A percentile compares a stretch with the other conserved stretches of the same genome.
phyloP scores from a whole-genome alignment of 345 rosid genomes.

The Pugionium cornutum region DNA sequence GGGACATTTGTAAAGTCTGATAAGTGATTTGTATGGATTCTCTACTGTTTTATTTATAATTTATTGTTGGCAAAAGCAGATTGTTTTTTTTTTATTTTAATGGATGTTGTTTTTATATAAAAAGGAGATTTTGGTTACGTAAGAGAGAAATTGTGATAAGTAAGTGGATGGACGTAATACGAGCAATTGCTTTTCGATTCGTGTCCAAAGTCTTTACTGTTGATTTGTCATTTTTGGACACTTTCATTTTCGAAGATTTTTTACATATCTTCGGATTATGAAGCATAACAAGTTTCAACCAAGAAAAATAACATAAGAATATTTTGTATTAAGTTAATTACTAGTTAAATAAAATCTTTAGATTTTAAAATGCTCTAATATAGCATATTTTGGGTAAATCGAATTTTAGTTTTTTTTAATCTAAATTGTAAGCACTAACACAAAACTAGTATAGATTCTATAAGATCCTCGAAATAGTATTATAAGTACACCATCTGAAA shows the following conservation, averaged over 20 bases:
- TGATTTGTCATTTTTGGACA: slow-evolving; percentile 8
- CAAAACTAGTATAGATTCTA: background rate
- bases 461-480: background rate
- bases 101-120: slow-evolving; percentile 16
- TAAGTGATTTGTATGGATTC: slow-evolving; percentile 36
- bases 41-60: slow-evolving; percentile 24
- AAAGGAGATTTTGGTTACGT: slow-evolving; percentile 39
- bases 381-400: slow-evolving; percentile 10
- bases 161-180: slow-evolving; percentile 48
- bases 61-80: slow-evolving; percentile 21
- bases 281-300: background rate
- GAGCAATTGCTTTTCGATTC: slow-evolving; percentile 44
- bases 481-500: no score
- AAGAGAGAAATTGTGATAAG: slow-evolving; percentile 38
- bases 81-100: background rate
- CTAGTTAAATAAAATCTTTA: background rate
- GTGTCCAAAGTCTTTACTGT: slow-evolving; percentile 11
- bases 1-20: slow-evolving; percentile 36
- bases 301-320: background rate
- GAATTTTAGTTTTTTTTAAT: background rate
- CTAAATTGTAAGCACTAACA: background rate
- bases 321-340: background rate
- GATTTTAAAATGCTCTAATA: background rate
- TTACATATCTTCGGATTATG: slow-evolving; percentile 1
- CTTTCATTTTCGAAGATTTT: background rate